Base-by-base conservation (phyloP, 2,329 filamentous ascomycete genomes). In the Parascedosporium putredinis region DNA sequence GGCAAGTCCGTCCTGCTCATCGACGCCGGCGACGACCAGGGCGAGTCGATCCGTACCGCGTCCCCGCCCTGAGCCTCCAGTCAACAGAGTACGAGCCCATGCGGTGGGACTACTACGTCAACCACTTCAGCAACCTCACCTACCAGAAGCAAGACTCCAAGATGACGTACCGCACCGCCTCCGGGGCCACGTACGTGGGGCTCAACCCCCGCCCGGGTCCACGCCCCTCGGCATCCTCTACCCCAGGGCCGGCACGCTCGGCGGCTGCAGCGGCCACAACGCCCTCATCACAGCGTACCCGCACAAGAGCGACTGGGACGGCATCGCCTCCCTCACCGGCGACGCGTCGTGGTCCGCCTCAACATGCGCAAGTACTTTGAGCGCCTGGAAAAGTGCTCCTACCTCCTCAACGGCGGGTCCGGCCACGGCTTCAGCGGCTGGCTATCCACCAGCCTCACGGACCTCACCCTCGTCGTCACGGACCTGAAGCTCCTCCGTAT, bases 1-100 rank as follows among this genome's bases (percentile, higher is more conserved):
- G 79, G 79, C 36, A 71, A 76, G 63, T 75, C 71, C 55, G 76
- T 76, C 2, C 72, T 83, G n/a, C 70, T 83, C 3, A 69, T 82
- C 27, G 78, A 81, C 55, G 77, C 77, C 22, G 77, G 77, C 47
- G 75, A 78, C 52, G 78, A 83, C 55, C 69, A 77, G 54, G 73
- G 70, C 3, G 56, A 59, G 1, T 54, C 54, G 8, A 49, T 50
- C n/a, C 55, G 1, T 60, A 63, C 46, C 54, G 56, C 33, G 53
- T 62, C 8, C 64, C 62, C 0, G 45, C 45, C 10, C 50, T 56
- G 16, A 56, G 47, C 51, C 48, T 56, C 16, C 53, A 57, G 16
- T 53, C 55, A 22, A 57, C 54, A 3, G 54, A 55, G 49, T 56
- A 55, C 45, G 50, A 42, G 20, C 53, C 55, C 7, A 56, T 56